Conservation (phyloP, 73 alveolate species). For the Uronychia setigera region DNA sequence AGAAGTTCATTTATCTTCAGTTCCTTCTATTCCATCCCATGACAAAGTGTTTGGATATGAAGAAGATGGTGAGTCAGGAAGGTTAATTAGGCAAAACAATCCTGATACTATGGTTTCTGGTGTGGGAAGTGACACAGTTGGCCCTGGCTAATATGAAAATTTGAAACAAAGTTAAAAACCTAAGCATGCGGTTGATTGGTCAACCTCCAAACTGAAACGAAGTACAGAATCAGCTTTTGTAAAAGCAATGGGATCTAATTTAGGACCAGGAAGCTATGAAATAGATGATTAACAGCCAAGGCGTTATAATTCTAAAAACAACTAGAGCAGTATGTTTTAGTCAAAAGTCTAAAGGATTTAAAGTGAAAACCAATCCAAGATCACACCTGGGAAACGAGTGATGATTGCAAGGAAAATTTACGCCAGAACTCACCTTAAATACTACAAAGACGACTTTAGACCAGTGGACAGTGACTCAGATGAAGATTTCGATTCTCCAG, state of each 20-base stretch:
- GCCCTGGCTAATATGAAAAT: slow-evolving; percentile 76
- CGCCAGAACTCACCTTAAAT: slow-evolving; percentile 9
- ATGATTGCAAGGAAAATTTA: not conserved
- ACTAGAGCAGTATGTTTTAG: slow-evolving; percentile 65
- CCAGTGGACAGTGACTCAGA: slow-evolving; percentile 34
- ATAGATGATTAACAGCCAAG: too few species aligned
- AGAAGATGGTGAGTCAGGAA: slow-evolving; percentile 51
- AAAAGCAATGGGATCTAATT: slow-evolving; percentile 18
- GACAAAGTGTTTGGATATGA: slow-evolving; percentile 81
- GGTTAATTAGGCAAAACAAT: slow-evolving; percentile 61
- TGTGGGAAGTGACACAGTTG: slow-evolving; percentile 54
- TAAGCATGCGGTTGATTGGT: slow-evolving; percentile 58
- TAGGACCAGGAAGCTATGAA: slow-evolving; percentile 75
- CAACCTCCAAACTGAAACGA: slow-evolving; percentile 23
- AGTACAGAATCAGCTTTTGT: slow-evolving; percentile 4
- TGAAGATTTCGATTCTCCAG: slow-evolving; percentile 57
- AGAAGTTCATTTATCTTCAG: slow-evolving; percentile 28
- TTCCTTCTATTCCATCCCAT: slow-evolving; percentile 76
- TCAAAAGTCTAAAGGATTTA: slow-evolving; percentile 51
- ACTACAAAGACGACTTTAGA: not conserved
- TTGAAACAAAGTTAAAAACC: not conserved
- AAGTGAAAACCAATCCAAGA: not conserved
- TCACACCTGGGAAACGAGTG: slow-evolving; percentile 1
- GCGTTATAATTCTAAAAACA: too few species aligned
- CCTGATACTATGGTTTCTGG: slow-evolving; percentile 63